Percentiles rank a stretch among this genome's conserved stretches.
Evolutionary conservation across 1,284 basidiomycete species (phyloP).

Genomic region (Quambalaria eucalypti): DNA sequence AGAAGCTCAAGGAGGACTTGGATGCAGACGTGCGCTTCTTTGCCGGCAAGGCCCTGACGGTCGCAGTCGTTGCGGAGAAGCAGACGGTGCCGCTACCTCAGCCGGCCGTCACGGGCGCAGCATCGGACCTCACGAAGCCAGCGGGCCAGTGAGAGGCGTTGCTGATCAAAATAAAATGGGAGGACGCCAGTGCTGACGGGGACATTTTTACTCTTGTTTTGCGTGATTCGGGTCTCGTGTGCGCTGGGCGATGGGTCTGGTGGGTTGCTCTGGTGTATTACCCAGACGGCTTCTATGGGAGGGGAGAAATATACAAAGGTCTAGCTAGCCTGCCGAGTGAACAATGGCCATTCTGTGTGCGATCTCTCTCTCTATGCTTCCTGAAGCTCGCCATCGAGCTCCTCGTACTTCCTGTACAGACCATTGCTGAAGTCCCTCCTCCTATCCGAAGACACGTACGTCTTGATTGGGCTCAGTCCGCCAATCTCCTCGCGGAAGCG

Average conservation of each 20-base stretch:
- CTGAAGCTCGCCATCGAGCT: slow-evolving; percentile 50
- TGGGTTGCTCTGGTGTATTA: too few species aligned
- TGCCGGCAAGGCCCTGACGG: slow-evolving; percentile 49
- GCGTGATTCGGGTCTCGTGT: too few species aligned
- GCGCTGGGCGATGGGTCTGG: neutral
- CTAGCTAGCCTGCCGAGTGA: too few species aligned
- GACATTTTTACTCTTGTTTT: too few species aligned
- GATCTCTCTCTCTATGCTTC: too few species aligned
- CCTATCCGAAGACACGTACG: slow-evolving; percentile 51
- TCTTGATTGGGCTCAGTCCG: slow-evolving; percentile 42
- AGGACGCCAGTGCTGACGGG: too few species aligned
- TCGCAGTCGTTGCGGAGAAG: slow-evolving; percentile 7
- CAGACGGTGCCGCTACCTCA: neutral
- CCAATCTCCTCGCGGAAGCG: neutral
- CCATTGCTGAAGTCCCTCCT: slow-evolving; percentile 38
- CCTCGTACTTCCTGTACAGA: slow-evolving; percentile 52
- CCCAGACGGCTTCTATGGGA: too few species aligned
- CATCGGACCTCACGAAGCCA: neutral
- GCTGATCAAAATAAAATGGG: too few species aligned
- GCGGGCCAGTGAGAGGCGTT: neutral
- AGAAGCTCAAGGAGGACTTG: slow-evolving; percentile 76
- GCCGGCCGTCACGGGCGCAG: neutral
- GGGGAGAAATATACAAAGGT: too few species aligned
- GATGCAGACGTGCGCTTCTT: slow-evolving; percentile 88
- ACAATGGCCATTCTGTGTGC: too few species aligned